phyloP scores from a whole-genome alignment of 352 stramenopile species.

The Phytopythium delawarense region DNA sequence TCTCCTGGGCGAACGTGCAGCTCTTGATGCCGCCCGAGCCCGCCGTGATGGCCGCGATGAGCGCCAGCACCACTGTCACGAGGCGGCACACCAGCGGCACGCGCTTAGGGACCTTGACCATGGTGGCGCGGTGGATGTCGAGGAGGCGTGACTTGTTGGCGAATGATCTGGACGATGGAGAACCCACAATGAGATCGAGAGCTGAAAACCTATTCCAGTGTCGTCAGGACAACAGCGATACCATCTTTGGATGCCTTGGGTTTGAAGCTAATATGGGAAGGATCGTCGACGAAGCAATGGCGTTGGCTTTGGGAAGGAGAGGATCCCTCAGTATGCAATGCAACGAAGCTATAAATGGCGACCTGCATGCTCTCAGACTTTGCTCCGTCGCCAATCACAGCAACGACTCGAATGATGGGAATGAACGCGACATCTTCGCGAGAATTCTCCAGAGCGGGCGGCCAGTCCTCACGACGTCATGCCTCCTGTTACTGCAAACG shows the following conservation, averaged over 20 bases:
- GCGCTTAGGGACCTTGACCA: constrained; percentile 31
- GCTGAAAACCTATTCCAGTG: too few relatives aligned
- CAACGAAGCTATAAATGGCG: not conserved
- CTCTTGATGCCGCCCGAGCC: constrained; percentile 40
- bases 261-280: not conserved
- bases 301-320: not conserved
- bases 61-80: constrained; percentile 34
- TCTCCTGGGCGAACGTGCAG: constrained; percentile 42
- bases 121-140: not conserved
- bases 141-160: not conserved
- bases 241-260: too few relatives aligned
- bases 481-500: not conserved
- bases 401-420: not conserved
- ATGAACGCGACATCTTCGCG: not conserved
- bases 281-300: not conserved
- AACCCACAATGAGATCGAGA: not conserved
- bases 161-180: not conserved
- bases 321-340: too few relatives aligned
- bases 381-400: too few relatives aligned
- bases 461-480: not conserved
- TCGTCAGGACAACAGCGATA: too few relatives aligned
- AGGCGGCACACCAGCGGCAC: constrained; percentile 35
- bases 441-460: not conserved
- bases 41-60: constrained; percentile 36
- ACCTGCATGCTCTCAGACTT: too few relatives aligned